Evolutionary conservation across 169 alveolate species (phyloP).

Genomic region (Blepharisma undulans): DNA sequence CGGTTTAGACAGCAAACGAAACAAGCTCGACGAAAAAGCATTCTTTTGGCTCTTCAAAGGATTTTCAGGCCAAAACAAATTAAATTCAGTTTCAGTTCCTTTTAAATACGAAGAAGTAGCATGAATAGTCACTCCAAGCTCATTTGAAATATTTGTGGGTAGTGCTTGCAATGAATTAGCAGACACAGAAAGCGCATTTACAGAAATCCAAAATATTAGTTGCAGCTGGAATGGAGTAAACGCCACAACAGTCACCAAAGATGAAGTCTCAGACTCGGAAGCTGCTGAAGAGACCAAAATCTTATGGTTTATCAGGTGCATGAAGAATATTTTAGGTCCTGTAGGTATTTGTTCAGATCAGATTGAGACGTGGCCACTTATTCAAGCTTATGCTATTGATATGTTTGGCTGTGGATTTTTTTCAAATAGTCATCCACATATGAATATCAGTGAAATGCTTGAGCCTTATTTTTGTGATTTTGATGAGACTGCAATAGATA

Average conservation of each 20-base stretch:
- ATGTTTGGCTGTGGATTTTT: constrained; percentile 22
- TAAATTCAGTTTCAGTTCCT: constrained; percentile 27
- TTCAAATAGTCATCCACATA: neutral
- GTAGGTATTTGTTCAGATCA: neutral
- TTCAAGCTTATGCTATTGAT: constrained; percentile 35
- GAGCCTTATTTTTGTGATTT: neutral
- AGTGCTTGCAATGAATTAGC: constrained; percentile 26
- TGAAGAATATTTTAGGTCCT: constrained; percentile 21
- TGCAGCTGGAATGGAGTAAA: neutral
- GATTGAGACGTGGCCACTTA: constrained; percentile 26
- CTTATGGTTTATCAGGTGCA: constrained; percentile 15
- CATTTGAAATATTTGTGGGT: constrained; percentile 17
- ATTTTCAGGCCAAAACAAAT: neutral
- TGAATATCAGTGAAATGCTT: neutral
- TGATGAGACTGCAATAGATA: neutral
- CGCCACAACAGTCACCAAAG: neutral
- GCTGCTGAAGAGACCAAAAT: constrained; percentile 31
- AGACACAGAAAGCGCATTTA: neutral
- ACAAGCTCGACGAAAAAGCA: neutral
- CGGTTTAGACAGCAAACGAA: constrained; percentile 17
- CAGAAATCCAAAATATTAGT: neutral
- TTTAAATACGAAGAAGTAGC: constrained; percentile 14
- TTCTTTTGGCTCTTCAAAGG: constrained; percentile 32
- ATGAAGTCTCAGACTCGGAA: constrained; percentile 9
- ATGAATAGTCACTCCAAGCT: constrained; percentile 33